Conservation (phyloP, 2,329 filamentous ascomycete genomes). For the Aspergillus ibericus region DNA sequence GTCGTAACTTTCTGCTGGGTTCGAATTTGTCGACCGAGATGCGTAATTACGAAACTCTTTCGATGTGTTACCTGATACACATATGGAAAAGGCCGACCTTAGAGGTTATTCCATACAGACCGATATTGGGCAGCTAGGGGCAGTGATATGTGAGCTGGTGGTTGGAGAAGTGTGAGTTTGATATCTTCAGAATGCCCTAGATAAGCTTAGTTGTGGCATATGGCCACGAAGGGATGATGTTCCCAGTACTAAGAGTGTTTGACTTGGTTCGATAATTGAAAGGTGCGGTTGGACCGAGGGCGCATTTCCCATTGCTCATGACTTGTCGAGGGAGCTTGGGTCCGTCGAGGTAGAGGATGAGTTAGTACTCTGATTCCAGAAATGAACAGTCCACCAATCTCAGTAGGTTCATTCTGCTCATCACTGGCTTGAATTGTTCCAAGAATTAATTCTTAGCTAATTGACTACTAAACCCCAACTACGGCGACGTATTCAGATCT, state of each 20-base stretch:
- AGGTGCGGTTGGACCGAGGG: conserved; percentile 24
- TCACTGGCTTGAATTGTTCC: too few relatives aligned
- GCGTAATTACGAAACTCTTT: conserved; percentile 21
- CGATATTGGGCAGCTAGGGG: conserved; percentile 29
- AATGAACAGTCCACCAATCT: too few relatives aligned
- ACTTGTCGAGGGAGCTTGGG: too few relatives aligned
- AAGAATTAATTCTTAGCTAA: too few relatives aligned
- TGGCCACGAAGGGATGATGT: conserved; percentile 26
- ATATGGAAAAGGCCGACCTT: conserved; percentile 22
- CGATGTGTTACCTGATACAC: conserved; percentile 17
- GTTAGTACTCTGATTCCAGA: too few relatives aligned
- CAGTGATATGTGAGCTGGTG: conserved; percentile 31
- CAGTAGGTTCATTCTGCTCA: too few relatives aligned
- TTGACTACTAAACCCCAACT: too few relatives aligned
- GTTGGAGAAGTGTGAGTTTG: conserved; percentile 25
- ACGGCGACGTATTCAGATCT: too few relatives aligned
- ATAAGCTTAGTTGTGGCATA: conserved; percentile 5
- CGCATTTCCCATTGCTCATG: too few relatives aligned
- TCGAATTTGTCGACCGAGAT: conserved; percentile 20
- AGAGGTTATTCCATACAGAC: conserved; percentile 25
- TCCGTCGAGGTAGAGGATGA: too few relatives aligned
- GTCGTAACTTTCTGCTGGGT: conserved; percentile 24
- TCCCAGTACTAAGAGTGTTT: conserved; percentile 24
- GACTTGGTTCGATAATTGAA: conserved; percentile 30
- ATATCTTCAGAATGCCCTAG: conserved; percentile 22